Evolutionary conservation across 805 yeast genomes (phyloP), one percentile per base, ranked within the genome.

Genomic region (Kodamaea jinghongensis): DNA sequence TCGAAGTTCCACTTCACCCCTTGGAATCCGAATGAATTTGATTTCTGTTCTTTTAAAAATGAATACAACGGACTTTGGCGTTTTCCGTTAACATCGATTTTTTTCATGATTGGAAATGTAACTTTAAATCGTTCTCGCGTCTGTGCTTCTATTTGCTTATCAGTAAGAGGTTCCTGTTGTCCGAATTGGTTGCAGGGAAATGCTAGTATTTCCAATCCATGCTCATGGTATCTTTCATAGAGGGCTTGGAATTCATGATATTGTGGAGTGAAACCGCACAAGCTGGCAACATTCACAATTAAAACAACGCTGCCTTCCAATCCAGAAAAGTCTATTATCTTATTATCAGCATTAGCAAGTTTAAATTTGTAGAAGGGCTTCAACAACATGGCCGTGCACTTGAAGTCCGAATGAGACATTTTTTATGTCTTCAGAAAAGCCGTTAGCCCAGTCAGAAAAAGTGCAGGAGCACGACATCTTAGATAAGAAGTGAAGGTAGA

Each of bases 111-210:
- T 8, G 70, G 72, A 45, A 65, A 70, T 7, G 63, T 53, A 4
- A 67, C 70, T 1, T 57, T 56, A 37, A 49, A 68, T 22, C 47
- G 43, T 14, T 36, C 16, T 12, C 54, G 54, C 13, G 55, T 54
- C 12, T 43, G 46, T 14, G 33, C 29, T 13, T 51, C 54, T 12
- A 66, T 54, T 20, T 54, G 42, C 3, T 31, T 75, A 36, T 76
- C 79, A 2, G 76, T 55, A 3, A 81, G 81, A 50, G 93, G 83
- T 63, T 90, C 86, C 70, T 93, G 84, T 51, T 76, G 67, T 16
- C 84, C 90, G 58, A 89, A 89, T 60, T 88, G 96, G 65, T 87
- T 86, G 64, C 96, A 86, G 23, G 97, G 97, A 75, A 89, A 88
- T 0, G 89, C 96, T 26, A 89, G 48, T 17, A 89, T 71, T 32